Conservation (phyloP, 495 filamentous ascomycete species). For the Terfezia claveryi region DNA sequence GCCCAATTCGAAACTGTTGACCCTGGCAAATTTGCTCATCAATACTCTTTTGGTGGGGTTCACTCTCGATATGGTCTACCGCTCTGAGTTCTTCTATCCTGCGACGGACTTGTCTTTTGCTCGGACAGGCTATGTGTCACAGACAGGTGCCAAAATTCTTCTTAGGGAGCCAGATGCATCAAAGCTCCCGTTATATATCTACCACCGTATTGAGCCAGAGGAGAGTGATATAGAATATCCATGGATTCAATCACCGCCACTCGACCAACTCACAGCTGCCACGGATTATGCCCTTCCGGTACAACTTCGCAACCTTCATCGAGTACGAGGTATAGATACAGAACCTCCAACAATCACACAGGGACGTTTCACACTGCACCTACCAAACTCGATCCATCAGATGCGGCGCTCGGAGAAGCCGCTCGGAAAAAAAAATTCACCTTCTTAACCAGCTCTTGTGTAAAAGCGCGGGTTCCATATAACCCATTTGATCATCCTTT, state of each 20-base stretch:
- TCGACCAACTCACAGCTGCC: slow-evolving; percentile 41
- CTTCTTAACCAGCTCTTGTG: slow-evolving; percentile 77
- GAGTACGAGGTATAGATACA: slow-evolving; percentile 54
- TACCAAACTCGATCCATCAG: slow-evolving; percentile 23
- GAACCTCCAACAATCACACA: slow-evolving; percentile 57
- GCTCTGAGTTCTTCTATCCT: slow-evolving; percentile 41
- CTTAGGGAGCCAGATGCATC: slow-evolving; percentile 57
- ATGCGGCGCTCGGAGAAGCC: slow-evolving; percentile 26
- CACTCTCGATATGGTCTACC: slow-evolving; percentile 50
- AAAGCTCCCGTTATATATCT: slow-evolving; percentile 29
- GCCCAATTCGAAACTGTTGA: slow-evolving; percentile 34
- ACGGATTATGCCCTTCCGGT: slow-evolving; percentile 65
- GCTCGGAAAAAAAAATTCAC: slow-evolving; percentile 44
- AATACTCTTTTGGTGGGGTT: slow-evolving; percentile 45
- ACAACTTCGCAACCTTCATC: slow-evolving; percentile 31
- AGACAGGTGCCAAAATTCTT: slow-evolving; percentile 55
- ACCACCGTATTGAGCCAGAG: slow-evolving; percentile 25
- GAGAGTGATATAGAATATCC: slow-evolving; percentile 21
- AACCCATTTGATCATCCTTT: slow-evolving; percentile 59
- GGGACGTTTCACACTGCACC: slow-evolving; percentile 60
- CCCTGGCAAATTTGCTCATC: slow-evolving; percentile 40
- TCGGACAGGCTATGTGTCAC: slow-evolving; percentile 66
- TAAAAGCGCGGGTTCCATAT: slow-evolving; percentile 81
- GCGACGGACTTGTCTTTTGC: slow-evolving; percentile 60
- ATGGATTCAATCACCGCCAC: slow-evolving; percentile 45